These are phyloP conservation scores for Ascochyta viciae-villosae DNA, from an alignment of 2,329 filamentous ascomycete species.

Conservation along the genomic window DNA sequence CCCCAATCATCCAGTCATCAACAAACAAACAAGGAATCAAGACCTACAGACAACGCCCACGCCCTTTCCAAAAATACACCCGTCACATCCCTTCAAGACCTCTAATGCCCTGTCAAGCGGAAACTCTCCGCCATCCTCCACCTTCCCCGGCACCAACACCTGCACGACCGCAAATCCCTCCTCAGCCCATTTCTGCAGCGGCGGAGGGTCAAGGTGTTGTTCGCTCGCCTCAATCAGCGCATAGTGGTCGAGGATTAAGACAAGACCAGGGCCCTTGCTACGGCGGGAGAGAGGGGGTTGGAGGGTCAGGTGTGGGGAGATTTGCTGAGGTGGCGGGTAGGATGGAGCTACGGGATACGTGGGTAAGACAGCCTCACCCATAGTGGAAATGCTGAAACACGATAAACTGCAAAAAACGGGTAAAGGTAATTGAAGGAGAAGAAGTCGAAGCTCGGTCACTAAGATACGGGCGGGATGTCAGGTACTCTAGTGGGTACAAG, in stretches of 20 bases:
- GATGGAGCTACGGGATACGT: slow-evolving; percentile 23
- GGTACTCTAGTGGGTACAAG: slow-evolving; percentile 10
- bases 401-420: too few relatives aligned
- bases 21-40: slow-evolving; percentile 3
- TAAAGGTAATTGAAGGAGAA: background rate
- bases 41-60: slow-evolving; percentile 43
- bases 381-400: background rate
- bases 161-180: slow-evolving; percentile 71
- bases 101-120: slow-evolving; percentile 38
- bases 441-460: background rate
- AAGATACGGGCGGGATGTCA: slow-evolving; percentile 7
- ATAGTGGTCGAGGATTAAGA: slow-evolving; percentile 53
- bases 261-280: slow-evolving; percentile 57
- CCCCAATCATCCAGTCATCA: background rate
- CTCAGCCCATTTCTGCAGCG: slow-evolving; percentile 73
- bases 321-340: slow-evolving; percentile 25
- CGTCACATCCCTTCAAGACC: slow-evolving; percentile 28
- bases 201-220: slow-evolving; percentile 59
- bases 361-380: slow-evolving; percentile 22
- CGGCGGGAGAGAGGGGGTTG: slow-evolving; percentile 59
- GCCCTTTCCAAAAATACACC: slow-evolving; percentile 35
- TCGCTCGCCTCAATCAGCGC: slow-evolving; percentile 41
- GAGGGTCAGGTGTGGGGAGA: slow-evolving; percentile 43
- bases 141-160: slow-evolving; percentile 50
- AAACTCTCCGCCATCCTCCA: slow-evolving; percentile 43